phyloP scores from a whole-genome alignment of 1,284 basidiomycete species.

The Gymnopus androsaceus region DNA sequence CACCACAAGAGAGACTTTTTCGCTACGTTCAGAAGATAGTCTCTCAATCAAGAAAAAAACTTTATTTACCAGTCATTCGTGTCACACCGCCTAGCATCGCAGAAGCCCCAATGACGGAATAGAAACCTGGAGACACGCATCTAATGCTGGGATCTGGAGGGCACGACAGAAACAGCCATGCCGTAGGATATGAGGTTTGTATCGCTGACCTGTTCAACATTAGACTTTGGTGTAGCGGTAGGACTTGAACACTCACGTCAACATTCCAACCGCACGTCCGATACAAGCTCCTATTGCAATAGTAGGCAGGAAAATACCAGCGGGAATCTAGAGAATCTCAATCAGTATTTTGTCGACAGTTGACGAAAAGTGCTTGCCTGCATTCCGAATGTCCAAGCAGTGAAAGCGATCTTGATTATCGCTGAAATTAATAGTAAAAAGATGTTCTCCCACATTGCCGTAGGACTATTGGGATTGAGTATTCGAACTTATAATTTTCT shows the following conservation, averaged over 20 bases:
- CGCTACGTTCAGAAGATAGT: slow-evolving; percentile 1
- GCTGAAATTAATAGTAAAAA: slow-evolving; percentile 67
- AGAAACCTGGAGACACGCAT: slow-evolving; percentile 81
- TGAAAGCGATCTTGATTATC: slow-evolving; percentile 59
- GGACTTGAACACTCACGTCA: slow-evolving; percentile 49
- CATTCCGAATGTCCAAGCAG: slow-evolving; percentile 78
- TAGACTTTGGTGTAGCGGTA: not conserved
- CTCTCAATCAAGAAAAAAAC: not conserved
- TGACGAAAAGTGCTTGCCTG: slow-evolving; percentile 45
- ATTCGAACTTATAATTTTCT: not conserved
- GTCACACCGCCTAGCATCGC: slow-evolving; percentile 83
- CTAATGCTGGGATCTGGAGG: slow-evolving; percentile 66
- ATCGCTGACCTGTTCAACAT: slow-evolving; percentile 54
- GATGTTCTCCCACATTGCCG: slow-evolving; percentile 65
- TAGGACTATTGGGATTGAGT: slow-evolving; percentile 44
- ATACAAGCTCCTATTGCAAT: slow-evolving; percentile 73
- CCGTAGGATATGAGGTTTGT: slow-evolving; percentile 59
- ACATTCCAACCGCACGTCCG: slow-evolving; percentile 67
- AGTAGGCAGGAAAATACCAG: slow-evolving; percentile 75
- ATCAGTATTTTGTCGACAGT: not conserved
- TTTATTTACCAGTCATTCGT: slow-evolving; percentile 68
- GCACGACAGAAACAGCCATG: slow-evolving; percentile 71
- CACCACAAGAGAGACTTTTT: slow-evolving; percentile 67
- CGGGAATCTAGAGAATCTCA: slow-evolving; percentile 53
- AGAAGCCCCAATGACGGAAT: slow-evolving; percentile 81